Base-by-base conservation (phyloP, 164 flowering plant genomes). In the Berberis vulgaris region DNA sequence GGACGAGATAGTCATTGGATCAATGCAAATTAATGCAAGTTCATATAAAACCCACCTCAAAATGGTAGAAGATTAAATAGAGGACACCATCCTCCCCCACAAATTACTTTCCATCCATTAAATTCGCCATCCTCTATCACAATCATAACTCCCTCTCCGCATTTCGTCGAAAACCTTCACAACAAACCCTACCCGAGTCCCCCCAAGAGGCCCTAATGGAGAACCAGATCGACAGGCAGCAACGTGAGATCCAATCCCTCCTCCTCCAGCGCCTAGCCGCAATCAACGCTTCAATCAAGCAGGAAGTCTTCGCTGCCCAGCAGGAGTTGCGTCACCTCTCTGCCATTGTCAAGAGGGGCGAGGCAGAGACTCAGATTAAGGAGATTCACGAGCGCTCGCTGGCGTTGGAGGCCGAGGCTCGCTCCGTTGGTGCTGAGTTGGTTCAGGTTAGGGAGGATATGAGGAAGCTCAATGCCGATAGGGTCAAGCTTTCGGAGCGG, bases 201-300 rank as follows among this genome's bases (percentile, higher is more conserved):
- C 54, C 8, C 9, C 13, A 52, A 1, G 10, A 26, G 26, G 26
- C 26, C 26, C 26, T 26, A 52, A 52, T 52, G 54, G 11, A 82
- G 54, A 85, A 83, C 54, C 84, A 76, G 10, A 52, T 77, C 64
- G 78, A 68, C 41, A 61, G 69, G 43, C 87, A 80, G 59, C 77
- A 77, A 60, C 83, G 77, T 7, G 83, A 83, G 66, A 82, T 87
- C 67, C 89, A 86, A 64, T 45, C 79, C 61, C 88, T 86, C 57
- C 85, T 87, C 71, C 26, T 63, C 59, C 95, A 86, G 58, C 80
- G 84, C 11, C 78, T 92, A 0, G 88, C 86, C 2, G 83, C 87
- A 49, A 67, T 82, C 12, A 88, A 89, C 79, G 78, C 83, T 45
- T 85, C 84, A 6, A 85, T 92, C 65, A 85, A 83, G 61, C 89